These are phyloP conservation scores for Clausena lansium DNA, from an alignment of 345 rosid genomes.

Conservation along the genomic window DNA sequence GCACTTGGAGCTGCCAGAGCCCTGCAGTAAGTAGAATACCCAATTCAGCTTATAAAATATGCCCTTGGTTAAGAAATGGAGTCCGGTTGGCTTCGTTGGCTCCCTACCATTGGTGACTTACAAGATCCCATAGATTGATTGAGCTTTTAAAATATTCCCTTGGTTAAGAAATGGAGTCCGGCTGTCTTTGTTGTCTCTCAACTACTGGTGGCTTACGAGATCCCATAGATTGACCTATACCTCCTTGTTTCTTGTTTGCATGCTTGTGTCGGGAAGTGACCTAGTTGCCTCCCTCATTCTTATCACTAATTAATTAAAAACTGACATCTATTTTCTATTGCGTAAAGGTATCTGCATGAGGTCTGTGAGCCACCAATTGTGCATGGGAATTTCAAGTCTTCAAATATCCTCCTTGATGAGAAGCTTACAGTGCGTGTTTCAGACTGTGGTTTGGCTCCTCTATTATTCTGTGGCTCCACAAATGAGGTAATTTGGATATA, in stretches of 20 bases:
- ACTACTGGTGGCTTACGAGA: background rate
- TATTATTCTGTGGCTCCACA: conserved; percentile 47
- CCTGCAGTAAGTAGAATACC: conserved; percentile 67
- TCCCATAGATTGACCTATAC: background rate
- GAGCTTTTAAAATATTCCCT: background rate
- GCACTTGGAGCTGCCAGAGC: conserved; percentile 92
- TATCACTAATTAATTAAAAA: conserved; percentile 6
- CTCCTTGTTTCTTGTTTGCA: conserved; percentile 1
- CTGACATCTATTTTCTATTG: conserved; percentile 8
- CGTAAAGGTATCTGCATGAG: conserved; percentile 80
- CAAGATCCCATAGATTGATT: background rate
- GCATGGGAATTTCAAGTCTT: conserved; percentile 74
- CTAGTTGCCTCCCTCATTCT: conserved; percentile 3
- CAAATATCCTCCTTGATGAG: conserved; percentile 74
- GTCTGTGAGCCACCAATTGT: conserved; percentile 74
- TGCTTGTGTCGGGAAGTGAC: background rate
- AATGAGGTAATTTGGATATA: conserved; percentile 47
- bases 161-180: background rate
- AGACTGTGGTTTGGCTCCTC: conserved; percentile 75
- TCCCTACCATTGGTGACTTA: conserved; percentile 1
- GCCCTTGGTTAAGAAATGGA: background rate
- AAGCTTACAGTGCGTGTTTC: conserved; percentile 65
- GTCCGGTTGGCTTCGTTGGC: background rate
- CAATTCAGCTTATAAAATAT: background rate
- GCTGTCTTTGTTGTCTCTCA: background rate